Base-by-base conservation (phyloP, 257 asterid species). In the Petunia secreta region DNA sequence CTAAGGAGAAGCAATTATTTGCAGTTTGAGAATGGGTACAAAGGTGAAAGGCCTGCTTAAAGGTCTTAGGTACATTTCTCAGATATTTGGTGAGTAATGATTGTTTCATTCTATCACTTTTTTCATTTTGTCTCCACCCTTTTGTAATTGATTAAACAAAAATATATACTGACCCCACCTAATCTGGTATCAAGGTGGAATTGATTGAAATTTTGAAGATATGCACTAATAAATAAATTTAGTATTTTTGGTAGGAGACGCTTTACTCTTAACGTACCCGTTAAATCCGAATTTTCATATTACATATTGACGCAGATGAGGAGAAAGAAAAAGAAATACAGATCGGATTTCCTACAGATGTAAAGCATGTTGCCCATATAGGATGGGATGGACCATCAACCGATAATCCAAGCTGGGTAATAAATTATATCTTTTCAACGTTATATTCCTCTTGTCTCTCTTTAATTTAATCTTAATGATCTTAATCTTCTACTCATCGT, bases 291-390 rank as follows among this genome's bases (percentile, higher is more conserved):
- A 69, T 25, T 9, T 25, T 25, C 25, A 25, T 25, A 25, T 25
- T 71, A 43, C 50, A 73, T 73, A 48, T 54, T 80, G 36, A 77
- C 81, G 87, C 89, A 90, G 98, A 94, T 60, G 99, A 92, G 78
- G 97, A 89, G 8, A 92, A 91, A 84, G 92, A 90, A 78, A 82
- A 85, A 40, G 92, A 91, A 4, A 88, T 96, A 50, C 90, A 94
- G 86, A 96, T 96, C 87, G 99, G 98, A 38, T 82, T 89, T 15
- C 99, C 98, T 69, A 94, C 98, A 66, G 98, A 96, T 84, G 99
- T 96, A 80, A 96, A 96, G 88, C 99, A 96, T 82, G 98, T 96
- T 65, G 98, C 98, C 81, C 99, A 96, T 73, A 95, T 95, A 6
- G 99, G 99, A 79, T 91, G 95, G 94, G 98, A 94, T 84, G 98